These are phyloP conservation scores for Malassezia japonica DNA, from an alignment of 1,284 basidiomycete species.

Conservation along the genomic window DNA sequence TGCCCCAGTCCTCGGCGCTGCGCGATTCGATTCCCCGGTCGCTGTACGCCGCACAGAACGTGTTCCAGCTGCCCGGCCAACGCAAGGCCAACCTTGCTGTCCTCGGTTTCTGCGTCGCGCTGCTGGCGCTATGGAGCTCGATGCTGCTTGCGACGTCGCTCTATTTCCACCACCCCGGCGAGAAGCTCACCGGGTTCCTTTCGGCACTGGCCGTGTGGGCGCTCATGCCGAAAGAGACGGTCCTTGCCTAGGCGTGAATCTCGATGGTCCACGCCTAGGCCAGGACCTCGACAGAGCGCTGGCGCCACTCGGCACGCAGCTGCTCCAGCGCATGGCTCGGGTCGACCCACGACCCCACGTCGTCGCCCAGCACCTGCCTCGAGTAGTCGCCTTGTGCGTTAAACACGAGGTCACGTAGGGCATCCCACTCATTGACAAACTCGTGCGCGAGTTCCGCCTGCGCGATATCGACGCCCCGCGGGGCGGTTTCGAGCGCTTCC, in stretches of 20 bases:
- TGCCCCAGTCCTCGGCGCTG: background rate
- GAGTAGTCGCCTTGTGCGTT: constrained; percentile 11
- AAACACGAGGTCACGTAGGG: constrained; percentile 31
- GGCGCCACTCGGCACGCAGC: constrained; percentile 7
- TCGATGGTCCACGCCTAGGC: background rate
- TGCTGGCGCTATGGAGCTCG: constrained; percentile 65
- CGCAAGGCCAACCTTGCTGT: constrained; percentile 17
- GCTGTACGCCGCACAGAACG: constrained; percentile 13
- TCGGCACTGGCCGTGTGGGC: constrained; percentile 30
- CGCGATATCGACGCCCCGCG: background rate
- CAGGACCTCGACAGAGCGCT: background rate
- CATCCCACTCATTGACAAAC: constrained; percentile 38
- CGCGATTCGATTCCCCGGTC: constrained; percentile 11
- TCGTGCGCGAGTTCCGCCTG: background rate
- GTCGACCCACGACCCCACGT: constrained; percentile 6
- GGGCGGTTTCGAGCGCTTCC: background rate
- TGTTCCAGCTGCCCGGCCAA: constrained; percentile 8
- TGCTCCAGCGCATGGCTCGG: constrained; percentile 2
- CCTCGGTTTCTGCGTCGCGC: constrained; percentile 45
- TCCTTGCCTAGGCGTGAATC: too few relatives aligned
- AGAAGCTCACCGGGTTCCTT: constrained; percentile 70
- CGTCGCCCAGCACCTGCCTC: constrained; percentile 6
- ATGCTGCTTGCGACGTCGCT: constrained; percentile 70
- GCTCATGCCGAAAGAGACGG: constrained; percentile 26
- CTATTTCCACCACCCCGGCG: constrained; percentile 79